These are phyloP conservation scores for Hypoxylon sp. DNA, from an alignment of 2,329 filamentous ascomycete genomes.

Conservation along the genomic window DNA sequence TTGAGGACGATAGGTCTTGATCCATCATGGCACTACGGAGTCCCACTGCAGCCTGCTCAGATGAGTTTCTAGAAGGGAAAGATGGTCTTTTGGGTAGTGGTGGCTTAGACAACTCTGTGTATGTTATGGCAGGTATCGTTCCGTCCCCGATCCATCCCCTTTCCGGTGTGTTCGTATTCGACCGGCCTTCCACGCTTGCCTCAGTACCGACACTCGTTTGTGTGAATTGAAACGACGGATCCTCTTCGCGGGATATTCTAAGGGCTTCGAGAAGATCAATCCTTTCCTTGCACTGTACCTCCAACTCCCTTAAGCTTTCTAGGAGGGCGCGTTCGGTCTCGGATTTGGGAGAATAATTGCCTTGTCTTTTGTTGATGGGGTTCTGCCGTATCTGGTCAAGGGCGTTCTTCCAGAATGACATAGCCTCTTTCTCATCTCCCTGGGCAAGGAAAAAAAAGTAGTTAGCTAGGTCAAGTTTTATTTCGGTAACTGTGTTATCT, in stretches of 20 bases:
- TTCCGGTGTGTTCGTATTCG: slow-evolving; percentile 44
- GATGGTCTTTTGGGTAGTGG: slow-evolving; percentile 70
- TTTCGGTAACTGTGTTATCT: not conserved
- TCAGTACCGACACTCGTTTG: slow-evolving; percentile 44
- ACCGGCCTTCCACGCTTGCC: slow-evolving; percentile 35
- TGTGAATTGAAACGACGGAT: slow-evolving; percentile 52
- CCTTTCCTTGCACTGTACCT: slow-evolving; percentile 92
- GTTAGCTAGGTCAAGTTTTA: slow-evolving; percentile 15
- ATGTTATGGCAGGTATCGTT: slow-evolving; percentile 84
- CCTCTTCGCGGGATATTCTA: slow-evolving; percentile 72
- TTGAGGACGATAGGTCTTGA: slow-evolving; percentile 49
- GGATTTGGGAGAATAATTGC: slow-evolving; percentile 77
- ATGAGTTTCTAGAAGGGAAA: slow-evolving; percentile 67
- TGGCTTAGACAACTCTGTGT: slow-evolving; percentile 84
- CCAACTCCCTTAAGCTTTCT: slow-evolving; percentile 85
- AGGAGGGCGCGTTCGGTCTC: slow-evolving; percentile 88
- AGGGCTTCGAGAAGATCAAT: slow-evolving; percentile 90
- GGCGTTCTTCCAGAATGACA: slow-evolving; percentile 90
- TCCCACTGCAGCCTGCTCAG: slow-evolving; percentile 62
- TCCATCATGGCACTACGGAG: slow-evolving; percentile 48
- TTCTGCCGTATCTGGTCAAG: slow-evolving; percentile 91
- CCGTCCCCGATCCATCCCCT: slow-evolving; percentile 82
- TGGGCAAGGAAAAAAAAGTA: slow-evolving; percentile 56
- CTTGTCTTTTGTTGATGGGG: slow-evolving; percentile 80
- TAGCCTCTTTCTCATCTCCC: slow-evolving; percentile 92